These are phyloP conservation scores for Ophiostoma ulmi DNA, from an alignment of 2,329 filamentous ascomycete species.

Conservation along the genomic window DNA sequence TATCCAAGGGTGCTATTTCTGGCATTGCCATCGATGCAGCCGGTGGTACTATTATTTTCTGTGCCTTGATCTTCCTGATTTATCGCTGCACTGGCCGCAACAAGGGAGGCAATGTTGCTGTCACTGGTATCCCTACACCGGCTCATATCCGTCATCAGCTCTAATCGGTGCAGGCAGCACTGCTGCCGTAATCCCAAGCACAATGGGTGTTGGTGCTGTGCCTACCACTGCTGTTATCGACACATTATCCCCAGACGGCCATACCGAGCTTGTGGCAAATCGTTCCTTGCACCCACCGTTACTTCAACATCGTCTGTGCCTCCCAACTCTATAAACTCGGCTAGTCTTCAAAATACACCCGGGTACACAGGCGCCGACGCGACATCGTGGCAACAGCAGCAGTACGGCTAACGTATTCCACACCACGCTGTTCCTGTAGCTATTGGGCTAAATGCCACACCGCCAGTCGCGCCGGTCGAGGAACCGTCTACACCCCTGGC, in stretches of 20 bases:
- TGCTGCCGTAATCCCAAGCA: background rate
- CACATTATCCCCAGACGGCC: background rate
- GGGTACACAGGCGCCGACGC: background rate
- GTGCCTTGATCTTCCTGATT: background rate
- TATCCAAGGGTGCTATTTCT: background rate
- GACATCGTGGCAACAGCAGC: constrained; percentile 4
- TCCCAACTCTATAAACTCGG: background rate
- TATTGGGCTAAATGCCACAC: background rate
- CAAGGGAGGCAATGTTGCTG: background rate
- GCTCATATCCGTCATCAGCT: background rate
- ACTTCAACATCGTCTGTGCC: background rate
- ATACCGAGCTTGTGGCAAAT: background rate
- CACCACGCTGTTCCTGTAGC: background rate
- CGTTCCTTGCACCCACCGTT: background rate
- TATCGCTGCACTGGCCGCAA: background rate
- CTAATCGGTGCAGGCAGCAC: background rate
- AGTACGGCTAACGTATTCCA: background rate
- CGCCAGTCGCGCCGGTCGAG: background rate
- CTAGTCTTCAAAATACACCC: background rate
- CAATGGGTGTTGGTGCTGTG: background rate
- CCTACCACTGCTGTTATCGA: background rate
- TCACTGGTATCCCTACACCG: background rate
- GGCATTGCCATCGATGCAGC: background rate
- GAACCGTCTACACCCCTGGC: background rate
- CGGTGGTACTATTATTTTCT: background rate